These are phyloP conservation scores for Ustilago esculenta DNA, from an alignment of 1,284 basidiomycete species.

Conservation along the genomic window DNA sequence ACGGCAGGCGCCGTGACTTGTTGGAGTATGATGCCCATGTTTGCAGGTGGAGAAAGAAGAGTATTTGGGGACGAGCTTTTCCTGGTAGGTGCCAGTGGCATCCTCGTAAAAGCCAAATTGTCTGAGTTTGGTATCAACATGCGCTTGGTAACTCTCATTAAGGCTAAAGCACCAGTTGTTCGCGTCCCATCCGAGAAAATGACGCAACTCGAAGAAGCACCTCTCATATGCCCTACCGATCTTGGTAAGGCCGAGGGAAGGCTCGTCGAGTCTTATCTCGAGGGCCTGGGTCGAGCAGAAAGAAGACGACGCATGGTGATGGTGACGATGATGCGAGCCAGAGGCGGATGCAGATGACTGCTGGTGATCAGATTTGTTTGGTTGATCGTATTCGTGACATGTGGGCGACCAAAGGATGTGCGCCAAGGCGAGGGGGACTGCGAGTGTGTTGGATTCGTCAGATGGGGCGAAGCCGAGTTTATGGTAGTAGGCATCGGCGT, in stretches of 20 bases:
- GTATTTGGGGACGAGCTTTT: background rate
- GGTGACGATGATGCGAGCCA: background rate
- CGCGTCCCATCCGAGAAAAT: conserved; percentile 3
- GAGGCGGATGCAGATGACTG: background rate
- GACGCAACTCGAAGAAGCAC: conserved; percentile 10
- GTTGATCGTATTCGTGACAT: background rate
- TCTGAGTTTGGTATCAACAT: conserved; percentile 6
- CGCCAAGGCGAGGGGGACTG: background rate
- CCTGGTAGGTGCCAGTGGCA: background rate
- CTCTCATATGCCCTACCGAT: conserved; percentile 10
- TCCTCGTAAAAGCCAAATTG: conserved; percentile 16
- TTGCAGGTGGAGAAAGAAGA: background rate
- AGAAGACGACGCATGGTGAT: background rate
- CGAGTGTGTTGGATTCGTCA: background rate
- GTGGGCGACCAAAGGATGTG: conserved; percentile 1
- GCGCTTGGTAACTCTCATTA: background rate
- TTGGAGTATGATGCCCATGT: background rate
- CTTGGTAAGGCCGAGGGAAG: too few relatives aligned
- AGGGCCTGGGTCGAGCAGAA: too few relatives aligned
- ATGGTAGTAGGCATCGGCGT: background rate
- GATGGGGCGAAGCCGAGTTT: background rate
- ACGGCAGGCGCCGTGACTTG: background rate
- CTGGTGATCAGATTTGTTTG: too few relatives aligned
- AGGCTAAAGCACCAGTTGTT: background rate
- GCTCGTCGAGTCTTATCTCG: too few relatives aligned